Percentiles rank a stretch among this genome's conserved stretches.
These are phyloP conservation scores for Aspergillus ustus DNA, from an alignment of 2,329 filamentous ascomycete species.

Conservation along the genomic window DNA sequence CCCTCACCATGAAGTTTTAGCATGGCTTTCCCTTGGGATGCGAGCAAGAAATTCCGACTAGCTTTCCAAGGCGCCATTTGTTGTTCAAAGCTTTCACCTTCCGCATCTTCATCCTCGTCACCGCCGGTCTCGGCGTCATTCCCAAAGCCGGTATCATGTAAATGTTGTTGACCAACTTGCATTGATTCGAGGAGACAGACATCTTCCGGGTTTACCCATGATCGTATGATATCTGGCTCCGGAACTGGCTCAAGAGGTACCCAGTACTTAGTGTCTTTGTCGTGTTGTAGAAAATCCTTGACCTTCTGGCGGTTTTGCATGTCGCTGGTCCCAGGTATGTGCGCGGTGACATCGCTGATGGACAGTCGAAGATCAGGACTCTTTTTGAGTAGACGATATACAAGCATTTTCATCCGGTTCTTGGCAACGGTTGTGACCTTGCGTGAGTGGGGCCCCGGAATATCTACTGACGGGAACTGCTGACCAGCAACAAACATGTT, in stretches of 20 bases:
- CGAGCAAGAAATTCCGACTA: constrained; percentile 94
- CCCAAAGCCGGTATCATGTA: constrained; percentile 88
- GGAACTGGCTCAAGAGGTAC: constrained; percentile 76
- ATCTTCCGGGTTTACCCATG: constrained; percentile 93
- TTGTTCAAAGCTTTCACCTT: constrained; percentile 77
- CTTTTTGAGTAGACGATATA: constrained; percentile 83
- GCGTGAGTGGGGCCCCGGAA: constrained; percentile 89
- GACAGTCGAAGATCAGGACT: constrained; percentile 71
- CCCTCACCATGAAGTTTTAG: constrained; percentile 91
- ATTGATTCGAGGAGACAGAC: constrained; percentile 94
- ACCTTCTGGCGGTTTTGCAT: constrained; percentile 96
- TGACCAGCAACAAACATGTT: constrained; percentile 91
- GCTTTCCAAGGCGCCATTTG: constrained; percentile 96
- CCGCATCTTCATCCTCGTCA: constrained; percentile 67
- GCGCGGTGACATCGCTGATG: constrained; percentile 84
- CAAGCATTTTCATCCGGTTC: constrained; percentile 94
- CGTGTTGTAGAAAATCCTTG: constrained; percentile 92
- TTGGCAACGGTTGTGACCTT: constrained; percentile 98
- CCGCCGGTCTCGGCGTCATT: constrained; percentile 68
- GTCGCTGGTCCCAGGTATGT: constrained; percentile 91
- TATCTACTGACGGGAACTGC: constrained; percentile 86
- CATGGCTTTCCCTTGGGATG: constrained; percentile 95
- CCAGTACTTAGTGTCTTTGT: constrained; percentile 88
- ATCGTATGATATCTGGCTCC: constrained; percentile 78
- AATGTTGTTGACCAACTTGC: constrained; percentile 90